These are phyloP conservation scores for Sclerotiophoma versabilis DNA, from an alignment of 2,329 filamentous ascomycete species.

Conservation along the genomic window DNA sequence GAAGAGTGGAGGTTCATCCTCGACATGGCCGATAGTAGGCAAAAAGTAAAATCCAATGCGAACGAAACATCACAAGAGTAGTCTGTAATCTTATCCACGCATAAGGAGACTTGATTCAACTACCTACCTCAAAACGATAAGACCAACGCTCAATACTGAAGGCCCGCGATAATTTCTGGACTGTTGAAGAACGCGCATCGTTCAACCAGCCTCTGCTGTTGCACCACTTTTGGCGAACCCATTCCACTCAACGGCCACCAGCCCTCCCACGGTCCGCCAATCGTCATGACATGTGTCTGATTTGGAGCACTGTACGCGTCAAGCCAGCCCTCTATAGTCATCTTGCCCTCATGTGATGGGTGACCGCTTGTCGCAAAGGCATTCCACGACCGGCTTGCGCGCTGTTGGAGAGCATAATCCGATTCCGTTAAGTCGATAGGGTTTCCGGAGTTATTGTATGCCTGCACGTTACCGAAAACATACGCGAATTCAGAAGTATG, in stretches of 20 bases:
- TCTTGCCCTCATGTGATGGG: slow-evolving; percentile 14
- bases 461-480: slow-evolving; percentile 53
- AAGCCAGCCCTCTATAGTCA: slow-evolving; percentile 23
- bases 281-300: slow-evolving; percentile 36
- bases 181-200: slow-evolving; percentile 59
- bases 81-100: not conserved
- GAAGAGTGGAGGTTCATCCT: slow-evolving; percentile 72
- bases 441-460: slow-evolving; percentile 53
- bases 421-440: slow-evolving; percentile 41
- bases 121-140: not conserved
- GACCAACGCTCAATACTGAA: slow-evolving; percentile 34
- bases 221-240: slow-evolving; percentile 35
- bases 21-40: slow-evolving; percentile 51
- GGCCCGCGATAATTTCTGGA: slow-evolving; percentile 52
- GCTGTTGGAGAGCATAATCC: slow-evolving; percentile 52
- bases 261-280: slow-evolving; percentile 56
- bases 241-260: slow-evolving; percentile 51
- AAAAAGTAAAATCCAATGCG: not conserved
- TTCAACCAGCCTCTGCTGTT: slow-evolving; percentile 53
- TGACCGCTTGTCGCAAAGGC: slow-evolving; percentile 52
- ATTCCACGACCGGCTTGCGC: slow-evolving; percentile 58
- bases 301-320: slow-evolving; percentile 9
- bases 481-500: slow-evolving; percentile 64
- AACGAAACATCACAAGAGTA: not conserved
- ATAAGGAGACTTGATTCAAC: no score